These are phyloP conservation scores for Calycina herbarum DNA, from an alignment of 2,329 filamentous ascomycete genomes.

Conservation along the genomic window DNA sequence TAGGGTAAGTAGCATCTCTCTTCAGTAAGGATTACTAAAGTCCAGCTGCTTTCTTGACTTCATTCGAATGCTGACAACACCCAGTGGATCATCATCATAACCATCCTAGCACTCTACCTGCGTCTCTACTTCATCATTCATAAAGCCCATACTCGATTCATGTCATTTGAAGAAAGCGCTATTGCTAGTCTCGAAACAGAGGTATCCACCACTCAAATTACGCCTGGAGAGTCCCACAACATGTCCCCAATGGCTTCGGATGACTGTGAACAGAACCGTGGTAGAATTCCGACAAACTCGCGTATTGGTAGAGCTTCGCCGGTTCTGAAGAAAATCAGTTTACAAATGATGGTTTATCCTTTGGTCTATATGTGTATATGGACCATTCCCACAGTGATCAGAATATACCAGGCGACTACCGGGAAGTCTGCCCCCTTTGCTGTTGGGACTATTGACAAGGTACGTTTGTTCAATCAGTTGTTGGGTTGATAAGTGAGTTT, in stretches of 20 bases:
- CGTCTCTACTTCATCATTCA: conserved; percentile 43
- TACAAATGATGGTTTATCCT: conserved; percentile 45
- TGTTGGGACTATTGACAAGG: conserved; percentile 26
- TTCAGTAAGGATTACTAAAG: too few relatives aligned
- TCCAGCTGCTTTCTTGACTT: too few relatives aligned
- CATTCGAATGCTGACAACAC: background rate
- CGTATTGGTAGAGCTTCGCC: too few relatives aligned
- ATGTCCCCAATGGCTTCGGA: too few relatives aligned
- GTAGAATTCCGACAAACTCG: background rate
- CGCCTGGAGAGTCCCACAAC: background rate
- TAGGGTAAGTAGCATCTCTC: conserved; percentile 22
- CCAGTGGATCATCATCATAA: conserved; percentile 42
- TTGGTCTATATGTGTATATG: conserved; percentile 45
- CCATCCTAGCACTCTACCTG: conserved; percentile 42
- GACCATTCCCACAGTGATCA: conserved; percentile 43
- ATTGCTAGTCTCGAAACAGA: too few relatives aligned
- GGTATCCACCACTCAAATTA: conserved; percentile 21
- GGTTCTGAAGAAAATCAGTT: background rate
- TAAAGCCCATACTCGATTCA: conserved; percentile 40
- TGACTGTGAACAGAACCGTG: too few relatives aligned
- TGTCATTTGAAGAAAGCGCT: conserved; percentile 32
- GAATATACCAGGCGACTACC: conserved; percentile 43
- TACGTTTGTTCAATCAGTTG: conserved; percentile 4
- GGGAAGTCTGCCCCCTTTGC: conserved; percentile 40
- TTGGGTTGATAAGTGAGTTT: background rate